Evolutionary conservation across 2,329 filamentous ascomycete genomes (phyloP), one percentile per base, ranked within the genome.

Genomic region (Elsinoe ampelina): DNA sequence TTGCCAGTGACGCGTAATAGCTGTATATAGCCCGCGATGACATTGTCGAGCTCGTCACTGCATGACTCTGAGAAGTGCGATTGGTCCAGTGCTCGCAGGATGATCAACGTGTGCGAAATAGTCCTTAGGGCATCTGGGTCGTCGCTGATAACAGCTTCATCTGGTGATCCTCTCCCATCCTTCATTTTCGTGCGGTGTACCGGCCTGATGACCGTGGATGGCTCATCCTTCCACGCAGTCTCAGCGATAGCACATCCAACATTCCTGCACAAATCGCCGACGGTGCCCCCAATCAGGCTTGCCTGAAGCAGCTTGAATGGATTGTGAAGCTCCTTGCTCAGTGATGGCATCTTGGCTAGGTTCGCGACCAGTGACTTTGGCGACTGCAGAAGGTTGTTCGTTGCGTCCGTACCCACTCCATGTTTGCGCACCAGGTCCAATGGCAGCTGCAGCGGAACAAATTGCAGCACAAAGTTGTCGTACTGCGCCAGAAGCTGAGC

Each of bases 401-500:
- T 11, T 2, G 12, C 11, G 7, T 26, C 30, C 5, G 22, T 12
- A 12, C 32, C 19, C 7, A 56, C 42, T 26, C 35, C 36, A 22
- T 50, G 26, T 13, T 56, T 43, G 17, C 45, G 42, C 11, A 42
- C 36, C 11, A 56, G n/a, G 4, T 42, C 42, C 17, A 50, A 17
- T 1, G 51, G 45, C 15, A 56, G 22, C 22, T 47, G 34, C 15
- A 47, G 35, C 3, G 38, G 8, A 22, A 73, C 17, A 41, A 56
- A 56, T 19, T 73, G 73, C 60, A 81, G 72, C 57, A 88, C 73
- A 65, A 86, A 95, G 2, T 76, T 74, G 63, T 92, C 87, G 67
- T 95, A 92, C 63, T 92, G 86, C 2, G 83, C 82, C 55, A 91
- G 80, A 8, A 96, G 72, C 4, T 92, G 75, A n/a, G 87, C 84